Base-by-base conservation (phyloP, 441 rosid genomes). In the Dalechampia spathulata region DNA sequence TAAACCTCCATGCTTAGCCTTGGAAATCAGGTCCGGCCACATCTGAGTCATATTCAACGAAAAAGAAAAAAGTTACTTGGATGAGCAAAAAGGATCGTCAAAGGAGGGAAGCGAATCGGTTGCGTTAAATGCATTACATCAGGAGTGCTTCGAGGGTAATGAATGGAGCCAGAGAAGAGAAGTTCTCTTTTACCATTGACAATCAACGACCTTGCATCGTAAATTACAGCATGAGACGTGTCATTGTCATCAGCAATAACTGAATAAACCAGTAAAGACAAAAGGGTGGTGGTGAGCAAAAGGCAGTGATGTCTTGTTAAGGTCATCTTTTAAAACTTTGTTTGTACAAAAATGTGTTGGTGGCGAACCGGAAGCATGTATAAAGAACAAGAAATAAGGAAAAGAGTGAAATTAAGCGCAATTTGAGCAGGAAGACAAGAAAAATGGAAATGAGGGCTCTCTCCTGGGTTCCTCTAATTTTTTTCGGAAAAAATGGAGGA, bases 61-160 rank as follows among this genome's bases (percentile, higher is more conserved):
- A 10, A 1, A 11, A 30, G 3, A 15, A 7, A 21, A 26, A 11
- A 2, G n/a, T n/a, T n/a, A n/a, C n/a, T n/a, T n/a, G n/a, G n/a
- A n/a, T n/a, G n/a, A n/a, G n/a, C n/a, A n/a, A n/a, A n/a, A n/a
- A n/a, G n/a, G n/a, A n/a, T n/a, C n/a, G n/a, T n/a, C n/a, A n/a
- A n/a, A n/a, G n/a, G n/a, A n/a, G n/a, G n/a, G n/a, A n/a, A n/a
- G n/a, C n/a, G n/a, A n/a, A n/a, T n/a, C n/a, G n/a, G n/a, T n/a
- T n/a, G n/a, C n/a, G n/a, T n/a, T 5, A 26, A 27, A 17, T 46
- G 42, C 13, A 59, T 42, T 81, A 85, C 97, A 20, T 87, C 94
- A 5, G 98, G 95, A 10, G 95, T 81, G 74, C 95, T 83, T 4
- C 99, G 80, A 25, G 99, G 82, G 61, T 94, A 94, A 62, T 93